Evolutionary conservation across 2,329 filamentous ascomycete genomes (phyloP).

Genomic region (Macrophomina phaseolina): DNA sequence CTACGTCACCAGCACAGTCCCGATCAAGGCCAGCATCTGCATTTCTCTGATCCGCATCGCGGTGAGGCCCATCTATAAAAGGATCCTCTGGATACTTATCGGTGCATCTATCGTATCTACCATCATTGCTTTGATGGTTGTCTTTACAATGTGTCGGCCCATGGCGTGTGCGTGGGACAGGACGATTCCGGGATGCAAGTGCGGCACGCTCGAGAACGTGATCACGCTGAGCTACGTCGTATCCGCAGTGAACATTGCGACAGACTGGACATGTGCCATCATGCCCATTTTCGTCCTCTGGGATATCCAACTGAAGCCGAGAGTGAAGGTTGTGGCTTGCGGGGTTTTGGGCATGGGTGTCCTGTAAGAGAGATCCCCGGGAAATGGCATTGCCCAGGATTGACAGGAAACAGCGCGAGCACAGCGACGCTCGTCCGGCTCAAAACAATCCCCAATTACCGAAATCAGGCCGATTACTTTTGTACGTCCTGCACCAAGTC

Average conservation of each 20-base stretch:
- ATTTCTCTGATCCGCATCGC: constrained; percentile 51
- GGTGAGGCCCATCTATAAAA: constrained; percentile 40
- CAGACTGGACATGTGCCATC: not conserved
- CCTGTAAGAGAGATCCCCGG: not conserved
- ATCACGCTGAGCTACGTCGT: constrained; percentile 9
- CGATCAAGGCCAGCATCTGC: constrained; percentile 51
- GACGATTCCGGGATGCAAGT: not conserved
- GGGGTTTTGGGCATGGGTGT: not conserved
- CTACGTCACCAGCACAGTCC: constrained; percentile 49
- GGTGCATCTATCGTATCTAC: constrained; percentile 5
- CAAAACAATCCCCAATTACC: not conserved
- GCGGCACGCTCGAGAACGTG: constrained; percentile 1
- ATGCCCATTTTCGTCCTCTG: constrained; percentile 3
- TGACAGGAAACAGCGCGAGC: not conserved
- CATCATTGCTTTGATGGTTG: constrained; percentile 18
- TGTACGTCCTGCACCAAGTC: not conserved
- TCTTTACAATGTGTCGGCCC: constrained; percentile 13
- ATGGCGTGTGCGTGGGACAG: constrained; percentile 21
- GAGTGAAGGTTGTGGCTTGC: constrained; percentile 1
- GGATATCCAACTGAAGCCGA: constrained; percentile 1
- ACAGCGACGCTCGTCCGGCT: not conserved
- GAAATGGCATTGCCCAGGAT: not conserved
- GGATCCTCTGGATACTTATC: constrained; percentile 41
- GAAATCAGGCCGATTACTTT: not conserved
- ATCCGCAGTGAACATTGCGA: not conserved